Conservation (phyloP, 2,329 filamentous ascomycete genomes). For the Penicillium palitans region DNA sequence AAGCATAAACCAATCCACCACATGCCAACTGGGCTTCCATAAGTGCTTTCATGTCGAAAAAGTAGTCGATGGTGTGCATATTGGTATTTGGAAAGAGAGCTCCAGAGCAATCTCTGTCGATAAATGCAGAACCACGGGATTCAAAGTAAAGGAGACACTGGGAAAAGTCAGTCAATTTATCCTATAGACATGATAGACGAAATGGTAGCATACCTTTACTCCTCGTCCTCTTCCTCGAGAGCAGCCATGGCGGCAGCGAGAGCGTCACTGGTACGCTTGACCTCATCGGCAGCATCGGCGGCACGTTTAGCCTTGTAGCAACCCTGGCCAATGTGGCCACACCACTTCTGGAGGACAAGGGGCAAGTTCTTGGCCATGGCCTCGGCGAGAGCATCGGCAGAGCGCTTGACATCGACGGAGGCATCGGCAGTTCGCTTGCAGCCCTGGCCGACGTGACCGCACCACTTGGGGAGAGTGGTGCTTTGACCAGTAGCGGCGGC, state of each 20-base stretch:
- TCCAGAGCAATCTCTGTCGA: neutral
- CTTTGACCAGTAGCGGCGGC: slow-evolving; percentile 17
- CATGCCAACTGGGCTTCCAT: neutral
- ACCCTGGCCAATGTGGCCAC: slow-evolving; percentile 34
- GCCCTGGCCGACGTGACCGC: slow-evolving; percentile 31
- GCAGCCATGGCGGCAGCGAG: slow-evolving; percentile 36
- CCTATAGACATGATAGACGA: neutral
- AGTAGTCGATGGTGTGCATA: neutral
- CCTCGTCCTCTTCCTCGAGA: slow-evolving; percentile 26
- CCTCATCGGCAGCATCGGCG: slow-evolving; percentile 62
- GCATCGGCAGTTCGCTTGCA: slow-evolving; percentile 33
- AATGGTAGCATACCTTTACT: slow-evolving; percentile 23
- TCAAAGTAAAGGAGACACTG: neutral
- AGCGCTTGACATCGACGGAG: slow-evolving; percentile 32
- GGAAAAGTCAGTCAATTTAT: neutral
- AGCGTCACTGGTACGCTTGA: slow-evolving; percentile 36
- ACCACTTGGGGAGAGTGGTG: slow-evolving; percentile 31
- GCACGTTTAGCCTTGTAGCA: slow-evolving; percentile 65
- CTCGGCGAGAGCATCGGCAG: slow-evolving; percentile 35
- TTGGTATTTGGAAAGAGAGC: neutral
- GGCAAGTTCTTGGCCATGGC: slow-evolving; percentile 31
- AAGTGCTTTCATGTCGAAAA: neutral
- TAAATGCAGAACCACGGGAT: neutral
- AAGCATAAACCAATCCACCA: neutral
- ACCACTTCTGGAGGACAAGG: slow-evolving; percentile 34